phyloP scores from a whole-genome alignment of 768 basidiomycete genomes.

The Russula lepida region DNA sequence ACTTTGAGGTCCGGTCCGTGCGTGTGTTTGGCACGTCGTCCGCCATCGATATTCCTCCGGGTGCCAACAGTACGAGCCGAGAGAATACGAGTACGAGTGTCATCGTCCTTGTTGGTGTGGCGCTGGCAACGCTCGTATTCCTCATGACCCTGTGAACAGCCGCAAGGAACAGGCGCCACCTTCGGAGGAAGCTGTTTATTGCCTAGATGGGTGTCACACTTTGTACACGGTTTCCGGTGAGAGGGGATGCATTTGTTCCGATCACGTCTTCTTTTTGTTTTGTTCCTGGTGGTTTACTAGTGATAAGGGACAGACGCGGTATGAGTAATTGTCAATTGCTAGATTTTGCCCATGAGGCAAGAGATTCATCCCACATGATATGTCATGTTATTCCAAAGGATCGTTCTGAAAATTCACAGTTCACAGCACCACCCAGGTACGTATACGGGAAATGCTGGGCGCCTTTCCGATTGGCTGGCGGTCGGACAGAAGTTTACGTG shows the following conservation, averaged over 20 bases:
- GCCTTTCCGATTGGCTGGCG: background rate
- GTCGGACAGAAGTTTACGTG: too few relatives aligned
- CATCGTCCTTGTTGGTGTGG: background rate
- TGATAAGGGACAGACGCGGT: background rate
- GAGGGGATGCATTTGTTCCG: background rate
- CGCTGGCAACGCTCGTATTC: background rate
- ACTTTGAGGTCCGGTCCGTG: conserved; percentile 37
- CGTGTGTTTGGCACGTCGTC: conserved; percentile 24
- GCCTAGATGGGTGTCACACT: background rate
- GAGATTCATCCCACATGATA: background rate
- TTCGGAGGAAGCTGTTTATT: background rate
- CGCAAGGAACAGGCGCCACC: background rate
- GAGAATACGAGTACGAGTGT: background rate
- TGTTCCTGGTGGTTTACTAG: background rate
- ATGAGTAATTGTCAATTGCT: background rate
- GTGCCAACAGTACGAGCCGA: background rate
- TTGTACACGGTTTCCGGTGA: background rate
- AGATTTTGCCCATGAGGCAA: background rate
- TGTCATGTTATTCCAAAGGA: background rate
- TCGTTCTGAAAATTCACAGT: too few relatives aligned
- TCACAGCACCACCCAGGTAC: too few relatives aligned
- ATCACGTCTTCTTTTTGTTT: background rate
- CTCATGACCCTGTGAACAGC: conserved; percentile 4
- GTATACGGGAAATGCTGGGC: background rate
- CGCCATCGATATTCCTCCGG: background rate